Base-by-base conservation (phyloP, 306 rosid genomes). In the Lotus japonicus region DNA sequence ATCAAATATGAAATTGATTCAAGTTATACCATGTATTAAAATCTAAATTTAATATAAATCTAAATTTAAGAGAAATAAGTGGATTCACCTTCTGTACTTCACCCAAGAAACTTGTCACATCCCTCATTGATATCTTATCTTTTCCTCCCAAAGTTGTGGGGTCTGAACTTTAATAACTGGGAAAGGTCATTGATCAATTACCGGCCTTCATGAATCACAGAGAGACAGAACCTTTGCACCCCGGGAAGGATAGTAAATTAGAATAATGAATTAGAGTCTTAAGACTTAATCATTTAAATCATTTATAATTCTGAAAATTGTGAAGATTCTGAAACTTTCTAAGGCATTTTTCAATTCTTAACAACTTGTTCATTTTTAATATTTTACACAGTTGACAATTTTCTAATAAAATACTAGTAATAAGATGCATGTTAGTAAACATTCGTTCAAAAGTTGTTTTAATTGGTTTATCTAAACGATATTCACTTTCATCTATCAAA, bases 31-130 rank as follows among this genome's bases (percentile, higher is more conserved):
- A n/a, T n/a, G n/a, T n/a, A n/a, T n/a, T n/a, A n/a, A n/a, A n/a
- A n/a, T 35, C 1, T 35, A 35, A 3, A 21, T 21, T 21, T 21
- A 21, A 21, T 21, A 21, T 21, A 21, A 21, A 21, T 21, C 26
- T 21, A 21, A 21, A 21, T 3, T 35, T 35, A 35, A 35, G 28
- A 62, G 58, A 66, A 73, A 56, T 66, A 42, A 81, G 87, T 73
- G 78, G 82, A 80, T 66, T 83, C 63, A 12, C 41, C 0, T 9
- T 38, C 42, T 0, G 72, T 86, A 78, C 91, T 83, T 53, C 33
- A 73, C 71, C 94, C 88, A 68, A 71, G 80, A 83, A 85, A 83
- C 86, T 76, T 76, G 77, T 80, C 94, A 82, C 85, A 80, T 78
- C 78, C 82, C 68, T 77, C 69, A 31, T 76, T 79, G 77, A 76